Base-by-base conservation (phyloP, 1,284 basidiomycete genomes). In the Neonothopanus nambi region DNA sequence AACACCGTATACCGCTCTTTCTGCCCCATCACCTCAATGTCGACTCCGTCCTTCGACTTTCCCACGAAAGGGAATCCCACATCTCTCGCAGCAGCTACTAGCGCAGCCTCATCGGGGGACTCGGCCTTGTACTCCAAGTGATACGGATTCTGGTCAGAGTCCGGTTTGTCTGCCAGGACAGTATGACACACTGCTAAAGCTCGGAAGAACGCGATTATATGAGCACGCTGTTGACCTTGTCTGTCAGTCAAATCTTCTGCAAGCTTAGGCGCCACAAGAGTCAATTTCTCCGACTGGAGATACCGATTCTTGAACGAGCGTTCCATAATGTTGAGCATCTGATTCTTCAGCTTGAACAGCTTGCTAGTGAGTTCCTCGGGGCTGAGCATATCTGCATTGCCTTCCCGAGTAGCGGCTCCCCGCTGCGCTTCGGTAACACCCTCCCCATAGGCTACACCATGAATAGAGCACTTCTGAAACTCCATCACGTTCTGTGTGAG, bases 401-500 rank as follows among this genome's bases (percentile, higher is more conserved):
- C 93, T 60, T 91, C 82, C 3, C 95, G 82, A 59, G 88, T 91
- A 11, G 92, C 91, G 0, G 93, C 90, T 20, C 96, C 95, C 36
- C 93, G 83, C 74, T 96, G 95, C 0, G 95, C 95, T 70, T 98
- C 96, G 0, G 95, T 98, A 55, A 98, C 69, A 11, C 95, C 95
- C 63, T 98, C 95, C 15, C 94, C 95, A 64, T 97, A 98, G 0
- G 85, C 64, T 0, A 93, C 74, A 2, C 95, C 95, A 54, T 86
- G 74, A 59, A 98, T 81, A 0, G 93, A 96, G 64, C 94, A 97
- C 68, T 93, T 95, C 69, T 98, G 95, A 73, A 97, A 98, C 76
- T 98, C 95, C 95, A 98, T 99, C 60, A 97, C 75, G 71, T 95
- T 98, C 70, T 98, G 93, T 2, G 95, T 97, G 51, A 97, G 82